Evolutionary conservation across 1,284 basidiomycete genomes (phyloP), one percentile per base, ranked within the genome.

Genomic region (Athelia psychrophila): DNA sequence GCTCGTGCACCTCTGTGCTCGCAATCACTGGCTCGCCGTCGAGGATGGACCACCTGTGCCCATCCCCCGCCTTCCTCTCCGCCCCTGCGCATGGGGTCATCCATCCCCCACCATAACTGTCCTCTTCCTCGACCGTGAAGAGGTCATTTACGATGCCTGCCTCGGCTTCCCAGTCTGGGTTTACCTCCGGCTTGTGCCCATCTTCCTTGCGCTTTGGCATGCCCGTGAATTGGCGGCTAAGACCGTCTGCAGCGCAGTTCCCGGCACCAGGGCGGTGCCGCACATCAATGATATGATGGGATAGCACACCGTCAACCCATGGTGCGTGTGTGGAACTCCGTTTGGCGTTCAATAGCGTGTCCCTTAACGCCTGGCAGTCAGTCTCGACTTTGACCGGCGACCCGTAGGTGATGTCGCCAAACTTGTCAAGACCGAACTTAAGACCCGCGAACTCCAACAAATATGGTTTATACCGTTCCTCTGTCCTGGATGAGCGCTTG

Each of bases 131-230:
- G 9, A n/a, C 38, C 22, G 33, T 35, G 33, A 66, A 68, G 0
- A 72, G 9, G 50, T 72, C 65, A 22, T 71, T 58, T 2, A 60
- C 55, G 0, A 73, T 42, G 0, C 71, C 70, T 12, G 51, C 47
- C 8, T 25, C 12, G 1, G 46, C 42, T 49, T 70, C 66, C 65
- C 69, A 69, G 50, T 70, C 69, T 36, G 59, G 56, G 2, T 49
- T 49, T 1, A 70, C 65, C 1, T 59, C 60, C 65, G 68, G 70
- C 24, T 65, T 61, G 47, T 63, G 60, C 1, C 70, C 66, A 38
- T 75, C 64, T 0, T 60, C 66, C 15, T 45, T 19, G 2, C 9
- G 44, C 16, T 54, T 51, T 3, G 49, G 49, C 19, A 13, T 22
- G 4, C 49, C 59, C 27, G 60, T 61, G 16, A 47, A 50, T 40